A percentile compares a stretch with the other conserved stretches of the same genome.
phyloP scores from a whole-genome alignment of 1,139 yeast genomes.

The Taphrina betulina region DNA sequence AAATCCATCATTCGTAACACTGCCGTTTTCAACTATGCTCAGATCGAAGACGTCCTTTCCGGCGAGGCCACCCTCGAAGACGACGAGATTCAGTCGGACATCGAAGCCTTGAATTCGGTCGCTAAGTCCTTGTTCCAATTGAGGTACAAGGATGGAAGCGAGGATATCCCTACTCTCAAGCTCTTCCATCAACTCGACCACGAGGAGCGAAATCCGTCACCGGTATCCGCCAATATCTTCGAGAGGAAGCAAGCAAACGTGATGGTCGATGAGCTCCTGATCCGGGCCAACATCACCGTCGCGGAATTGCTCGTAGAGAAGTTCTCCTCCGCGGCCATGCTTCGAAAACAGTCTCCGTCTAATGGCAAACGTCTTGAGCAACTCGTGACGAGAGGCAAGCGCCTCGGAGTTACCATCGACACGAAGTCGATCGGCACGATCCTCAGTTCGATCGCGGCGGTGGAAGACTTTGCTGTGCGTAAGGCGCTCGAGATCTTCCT shows the following conservation, averaged over 20 bases:
- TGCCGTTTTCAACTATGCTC: conserved; percentile 42
- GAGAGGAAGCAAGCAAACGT: conserved; percentile 59
- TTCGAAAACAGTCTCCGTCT: conserved; percentile 87
- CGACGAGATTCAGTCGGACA: conserved; percentile 8
- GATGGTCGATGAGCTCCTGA: conserved; percentile 70
- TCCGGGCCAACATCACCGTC: conserved; percentile 79
- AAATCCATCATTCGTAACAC: conserved; percentile 70
- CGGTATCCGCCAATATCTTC: conserved; percentile 66
- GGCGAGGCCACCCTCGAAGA: conserved; percentile 44
- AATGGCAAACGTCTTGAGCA: conserved; percentile 77
- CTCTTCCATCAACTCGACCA: conserved; percentile 81
- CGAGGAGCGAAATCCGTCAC: conserved; percentile 58
- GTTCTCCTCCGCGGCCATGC: conserved; percentile 74
- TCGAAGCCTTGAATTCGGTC: conserved; percentile 21
- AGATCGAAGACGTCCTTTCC: conserved; percentile 40
- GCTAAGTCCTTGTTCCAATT: conserved; percentile 36
- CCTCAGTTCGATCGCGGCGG: conserved; percentile 65
- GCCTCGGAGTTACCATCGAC: conserved; percentile 63
- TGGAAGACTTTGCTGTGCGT: conserved; percentile 64
- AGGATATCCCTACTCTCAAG: conserved; percentile 48
- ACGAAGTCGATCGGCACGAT: conserved; percentile 71
- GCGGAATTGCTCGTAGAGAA: conserved; percentile 77
- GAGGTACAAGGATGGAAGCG: conserved; percentile 29
- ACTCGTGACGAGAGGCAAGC: conserved; percentile 66
- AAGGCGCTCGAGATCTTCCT: conserved; percentile 76